A percentile compares a stretch with the other conserved stretches of the same genome.
phyloP scores from a whole-genome alignment of 148 eudicot species.

The Arbutus unedo region DNA sequence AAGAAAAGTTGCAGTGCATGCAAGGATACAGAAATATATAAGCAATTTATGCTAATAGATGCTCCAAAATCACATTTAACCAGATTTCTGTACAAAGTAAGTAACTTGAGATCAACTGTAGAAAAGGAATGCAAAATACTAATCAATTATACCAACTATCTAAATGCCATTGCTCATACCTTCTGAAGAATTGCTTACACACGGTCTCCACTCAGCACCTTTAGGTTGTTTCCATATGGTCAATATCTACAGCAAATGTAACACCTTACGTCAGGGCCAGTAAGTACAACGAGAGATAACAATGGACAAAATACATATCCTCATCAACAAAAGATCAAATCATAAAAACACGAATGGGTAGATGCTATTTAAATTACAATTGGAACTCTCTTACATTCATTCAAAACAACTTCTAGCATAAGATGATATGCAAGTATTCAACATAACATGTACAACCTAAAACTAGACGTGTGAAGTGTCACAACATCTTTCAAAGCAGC shows the following conservation, averaged over 20 bases:
- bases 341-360: neutral
- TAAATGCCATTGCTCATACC: constrained; percentile 41
- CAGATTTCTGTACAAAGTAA: neutral
- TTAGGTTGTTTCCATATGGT: constrained; percentile 93
- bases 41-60: constrained; percentile 4
- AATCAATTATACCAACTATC: neutral
- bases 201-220: constrained; percentile 90
- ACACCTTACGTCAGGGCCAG: constrained; percentile 20
- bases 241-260: constrained; percentile 51
- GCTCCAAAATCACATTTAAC: neutral
- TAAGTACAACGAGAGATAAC: neutral
- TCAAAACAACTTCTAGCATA: neutral
- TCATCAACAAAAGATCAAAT: neutral
- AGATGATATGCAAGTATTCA: neutral
- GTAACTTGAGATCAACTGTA: neutral
- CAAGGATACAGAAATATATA: neutral
- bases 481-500: neutral
- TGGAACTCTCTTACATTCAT: neutral
- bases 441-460: neutral
- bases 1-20: neutral
- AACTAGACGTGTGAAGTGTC: neutral
- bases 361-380: neutral
- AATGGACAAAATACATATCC: neutral
- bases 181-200: constrained; percentile 67
- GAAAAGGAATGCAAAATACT: constrained; percentile 3